Evolutionary conservation across 495 filamentous ascomycete species (phyloP).

Genomic region (Hypoxylon lenormandii): DNA sequence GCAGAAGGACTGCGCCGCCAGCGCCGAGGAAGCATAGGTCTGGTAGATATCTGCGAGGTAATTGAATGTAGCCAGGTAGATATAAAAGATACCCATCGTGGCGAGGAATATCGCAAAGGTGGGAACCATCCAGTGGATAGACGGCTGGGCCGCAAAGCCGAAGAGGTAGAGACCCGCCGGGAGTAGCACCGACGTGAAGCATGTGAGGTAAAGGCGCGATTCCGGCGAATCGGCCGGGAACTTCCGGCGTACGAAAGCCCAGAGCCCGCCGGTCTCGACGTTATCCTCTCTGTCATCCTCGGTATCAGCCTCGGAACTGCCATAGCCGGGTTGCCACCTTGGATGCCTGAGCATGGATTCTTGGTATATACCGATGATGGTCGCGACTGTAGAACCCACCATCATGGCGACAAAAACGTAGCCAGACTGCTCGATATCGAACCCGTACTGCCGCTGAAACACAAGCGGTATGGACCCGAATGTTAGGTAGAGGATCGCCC

Average conservation of each 20-base stretch:
- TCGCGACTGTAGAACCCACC: conserved; percentile 74
- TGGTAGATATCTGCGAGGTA: conserved; percentile 94
- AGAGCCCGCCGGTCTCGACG: conserved; percentile 36
- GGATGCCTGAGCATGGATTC: conserved; percentile 62
- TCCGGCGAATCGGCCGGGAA: conserved; percentile 73
- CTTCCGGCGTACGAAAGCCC: conserved; percentile 54
- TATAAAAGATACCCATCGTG: conserved; percentile 87
- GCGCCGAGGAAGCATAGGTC: conserved; percentile 82
- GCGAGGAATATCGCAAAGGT: conserved; percentile 75
- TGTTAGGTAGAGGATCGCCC: conserved; percentile 88
- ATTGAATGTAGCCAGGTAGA: conserved; percentile 93
- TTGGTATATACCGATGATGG: conserved; percentile 80
- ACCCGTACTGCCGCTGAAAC: conserved; percentile 76
- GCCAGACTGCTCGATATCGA: conserved; percentile 73
- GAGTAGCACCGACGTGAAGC: conserved; percentile 71
- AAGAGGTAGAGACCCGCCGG: conserved; percentile 79
- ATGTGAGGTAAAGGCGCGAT: conserved; percentile 83
- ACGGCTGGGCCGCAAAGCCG: conserved; percentile 77
- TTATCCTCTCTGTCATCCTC: conserved; percentile 14
- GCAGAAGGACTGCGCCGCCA: conserved; percentile 87
- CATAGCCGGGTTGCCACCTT: conserved; percentile 53
- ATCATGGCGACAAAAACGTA: conserved; percentile 80
- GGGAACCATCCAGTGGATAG: conserved; percentile 82
- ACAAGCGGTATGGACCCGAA: conserved; percentile 83
- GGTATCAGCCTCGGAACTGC: conserved; percentile 54